Conservation (phyloP, 306 rosid genomes). For the Luffa aegyptiaca region DNA sequence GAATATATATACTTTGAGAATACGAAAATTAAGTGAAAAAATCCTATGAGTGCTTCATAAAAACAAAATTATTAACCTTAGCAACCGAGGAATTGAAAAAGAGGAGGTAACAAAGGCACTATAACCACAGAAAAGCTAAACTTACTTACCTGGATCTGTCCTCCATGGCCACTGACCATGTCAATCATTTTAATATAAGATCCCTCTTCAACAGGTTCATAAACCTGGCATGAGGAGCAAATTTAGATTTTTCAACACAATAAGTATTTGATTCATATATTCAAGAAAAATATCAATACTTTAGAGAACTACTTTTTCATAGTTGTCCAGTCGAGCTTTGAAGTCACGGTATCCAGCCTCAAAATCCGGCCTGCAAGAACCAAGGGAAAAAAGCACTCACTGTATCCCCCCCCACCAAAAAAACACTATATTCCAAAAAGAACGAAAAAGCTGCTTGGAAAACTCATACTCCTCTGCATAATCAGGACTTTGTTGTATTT, state of each 20-base stretch:
- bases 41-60: neutral
- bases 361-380: conserved; percentile 77
- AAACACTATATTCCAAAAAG: conserved; percentile 5
- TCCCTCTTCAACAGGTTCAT: conserved; percentile 95
- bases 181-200: conserved; percentile 98
- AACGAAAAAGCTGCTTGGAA: conserved; percentile 22
- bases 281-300: conserved; percentile 13
- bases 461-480: conserved; percentile 88
- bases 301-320: conserved; percentile 55
- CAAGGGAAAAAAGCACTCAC: conserved; percentile 15
- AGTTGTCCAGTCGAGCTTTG: conserved; percentile 67
- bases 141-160: conserved; percentile 96
- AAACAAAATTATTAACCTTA: neutral
- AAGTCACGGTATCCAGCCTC: conserved; percentile 87
- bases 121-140: conserved; percentile 5
- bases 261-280: conserved; percentile 3
- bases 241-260: conserved; percentile 1
- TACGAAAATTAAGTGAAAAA: neutral
- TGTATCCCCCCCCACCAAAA: neutral
- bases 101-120: neutral
- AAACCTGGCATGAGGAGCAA: conserved; percentile 42
- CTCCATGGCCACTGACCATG: conserved; percentile 95
- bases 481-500: conserved; percentile 99
- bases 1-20: conserved; percentile 16
- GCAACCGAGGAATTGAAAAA: neutral